Percentiles rank a stretch among this genome's conserved stretches.
phyloP scores from a whole-genome alignment of 2,329 filamentous ascomycete genomes.

The Pestalotiopsis sp. region DNA sequence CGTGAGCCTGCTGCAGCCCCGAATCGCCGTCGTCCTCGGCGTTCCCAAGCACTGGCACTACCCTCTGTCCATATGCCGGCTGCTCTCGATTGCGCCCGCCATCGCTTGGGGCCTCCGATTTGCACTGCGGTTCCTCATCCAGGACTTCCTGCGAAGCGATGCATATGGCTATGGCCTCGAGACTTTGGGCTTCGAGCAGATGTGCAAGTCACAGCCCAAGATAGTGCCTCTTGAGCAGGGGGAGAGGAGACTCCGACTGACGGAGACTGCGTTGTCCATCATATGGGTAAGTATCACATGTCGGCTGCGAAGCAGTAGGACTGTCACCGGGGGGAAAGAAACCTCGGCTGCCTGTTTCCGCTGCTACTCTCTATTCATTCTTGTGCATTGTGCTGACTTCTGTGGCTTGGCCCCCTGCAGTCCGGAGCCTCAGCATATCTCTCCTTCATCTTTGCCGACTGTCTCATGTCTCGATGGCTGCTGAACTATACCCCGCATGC shows the following conservation, averaged over 20 bases:
- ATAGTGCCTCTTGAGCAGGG: constrained; percentile 34
- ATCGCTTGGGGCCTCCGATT: constrained; percentile 73
- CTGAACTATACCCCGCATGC: constrained; percentile 82
- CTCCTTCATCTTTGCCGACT: constrained; percentile 83
- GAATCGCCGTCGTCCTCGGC: constrained; percentile 77
- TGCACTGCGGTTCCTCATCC: constrained; percentile 67
- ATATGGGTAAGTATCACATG: constrained; percentile 65
- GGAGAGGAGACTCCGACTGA: constrained; percentile 57
- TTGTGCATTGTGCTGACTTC: neutral
- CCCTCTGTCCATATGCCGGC: constrained; percentile 72
- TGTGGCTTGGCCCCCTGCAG: constrained; percentile 41
- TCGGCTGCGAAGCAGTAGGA: neutral
- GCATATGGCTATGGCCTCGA: constrained; percentile 20
- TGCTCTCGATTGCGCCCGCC: constrained; percentile 70
- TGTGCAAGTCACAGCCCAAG: neutral
- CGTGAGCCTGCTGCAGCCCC: constrained; percentile 66
- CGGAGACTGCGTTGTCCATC: constrained; percentile 71
- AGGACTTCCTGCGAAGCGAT: constrained; percentile 51
- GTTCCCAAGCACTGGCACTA: constrained; percentile 74
- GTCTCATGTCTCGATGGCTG: constrained; percentile 84
- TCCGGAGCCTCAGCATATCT: constrained; percentile 78
- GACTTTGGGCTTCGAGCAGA: constrained; percentile 26
- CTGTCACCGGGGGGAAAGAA: neutral
- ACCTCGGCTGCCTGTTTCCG: neutral
- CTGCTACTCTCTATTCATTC: neutral